A percentile compares a stretch with the other conserved stretches of the same genome.
These are phyloP conservation scores for Puccinia coronata DNA, from an alignment of 1,284 basidiomycete genomes.

Conservation along the genomic window DNA sequence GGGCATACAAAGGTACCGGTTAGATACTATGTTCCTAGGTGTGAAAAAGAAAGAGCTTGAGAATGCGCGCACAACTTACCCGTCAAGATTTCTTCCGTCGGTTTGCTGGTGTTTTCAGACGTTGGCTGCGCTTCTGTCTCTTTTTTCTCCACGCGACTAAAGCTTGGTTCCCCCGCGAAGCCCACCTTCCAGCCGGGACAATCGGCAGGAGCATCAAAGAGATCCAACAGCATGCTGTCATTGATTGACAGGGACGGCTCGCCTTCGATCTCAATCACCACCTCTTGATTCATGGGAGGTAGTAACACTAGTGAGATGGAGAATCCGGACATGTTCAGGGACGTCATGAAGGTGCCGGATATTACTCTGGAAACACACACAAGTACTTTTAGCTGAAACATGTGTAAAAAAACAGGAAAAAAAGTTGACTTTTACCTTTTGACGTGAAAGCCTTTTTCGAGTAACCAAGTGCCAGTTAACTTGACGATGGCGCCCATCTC, in stretches of 20 bases:
- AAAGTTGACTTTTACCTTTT: too few species aligned
- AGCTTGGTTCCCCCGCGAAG: conserved; percentile 50
- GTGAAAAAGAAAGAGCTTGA: too few species aligned
- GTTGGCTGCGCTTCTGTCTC: conserved; percentile 35
- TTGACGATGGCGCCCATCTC: conserved; percentile 66
- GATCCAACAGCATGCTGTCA: conserved; percentile 66
- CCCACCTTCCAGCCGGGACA: conserved; percentile 72
- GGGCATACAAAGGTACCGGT: too few species aligned
- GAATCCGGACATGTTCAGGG: conserved; percentile 92
- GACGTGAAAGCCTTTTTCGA: conserved; percentile 29
- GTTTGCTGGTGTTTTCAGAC: background rate
- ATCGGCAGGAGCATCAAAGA: conserved; percentile 73
- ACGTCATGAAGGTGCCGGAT: conserved; percentile 65
- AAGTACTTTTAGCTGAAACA: conserved; percentile 66
- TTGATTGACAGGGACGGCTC: conserved; percentile 54
- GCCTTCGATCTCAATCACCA: conserved; percentile 54
- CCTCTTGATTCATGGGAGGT: conserved; percentile 60
- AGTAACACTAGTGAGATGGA: conserved; percentile 82
- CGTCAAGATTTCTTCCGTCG: conserved; percentile 50
- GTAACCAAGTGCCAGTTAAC: conserved; percentile 21
- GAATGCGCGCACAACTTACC: conserved; percentile 40
- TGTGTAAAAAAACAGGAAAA: background rate
- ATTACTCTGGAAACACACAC: background rate
- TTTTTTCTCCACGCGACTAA: conserved; percentile 53
- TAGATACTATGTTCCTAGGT: too few species aligned